Percentiles rank a stretch among this genome's conserved stretches.
Conservation (phyloP, 2,329 filamentous ascomycete genomes). For the Epichloe hybrida region DNA sequence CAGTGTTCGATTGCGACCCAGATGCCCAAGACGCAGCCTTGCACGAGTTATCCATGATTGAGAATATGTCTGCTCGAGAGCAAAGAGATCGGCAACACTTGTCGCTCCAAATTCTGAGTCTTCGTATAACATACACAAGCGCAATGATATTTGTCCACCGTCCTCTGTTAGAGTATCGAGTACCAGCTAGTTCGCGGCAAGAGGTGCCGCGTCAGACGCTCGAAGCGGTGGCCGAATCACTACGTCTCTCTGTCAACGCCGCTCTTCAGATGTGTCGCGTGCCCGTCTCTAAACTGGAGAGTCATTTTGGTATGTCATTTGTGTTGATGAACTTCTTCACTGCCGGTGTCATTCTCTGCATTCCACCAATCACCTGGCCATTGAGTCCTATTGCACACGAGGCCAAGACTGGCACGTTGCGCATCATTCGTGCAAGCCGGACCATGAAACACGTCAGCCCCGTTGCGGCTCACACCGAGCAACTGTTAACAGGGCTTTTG, state of each 20-base stretch:
- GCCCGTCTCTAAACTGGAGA: conserved; percentile 13
- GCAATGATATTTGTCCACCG: conserved; percentile 4
- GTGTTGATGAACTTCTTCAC: conserved; percentile 10
- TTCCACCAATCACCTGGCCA: conserved; percentile 15
- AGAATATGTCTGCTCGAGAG: neutral
- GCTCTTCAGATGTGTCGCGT: conserved; percentile 17
- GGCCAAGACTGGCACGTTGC: conserved; percentile 16
- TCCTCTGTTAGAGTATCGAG: conserved; percentile 1
- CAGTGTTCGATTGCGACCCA: conserved; percentile 2
- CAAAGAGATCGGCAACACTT: neutral
- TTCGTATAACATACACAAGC: neutral
- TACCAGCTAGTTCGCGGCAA: conserved; percentile 1
- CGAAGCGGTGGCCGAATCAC: conserved; percentile 13
- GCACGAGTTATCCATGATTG: neutral
- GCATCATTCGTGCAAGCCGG: conserved; percentile 15
- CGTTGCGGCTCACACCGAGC: conserved; percentile 2
- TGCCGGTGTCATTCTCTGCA: conserved; percentile 15
- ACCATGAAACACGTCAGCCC: conserved; percentile 5
- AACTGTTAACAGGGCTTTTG: conserved; percentile 1
- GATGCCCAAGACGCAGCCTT: neutral
- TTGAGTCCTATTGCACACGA: conserved; percentile 14
- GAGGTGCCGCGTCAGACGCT: conserved; percentile 5
- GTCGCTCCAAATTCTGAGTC: neutral
- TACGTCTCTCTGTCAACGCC: conserved; percentile 12
- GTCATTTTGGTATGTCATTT: conserved; percentile 11